A percentile compares a stretch with the other conserved stretches of the same genome.
Evolutionary conservation across 108 stramenopile species (phyloP).

Genomic region (Pseudonitzschia multistriata): DNA sequence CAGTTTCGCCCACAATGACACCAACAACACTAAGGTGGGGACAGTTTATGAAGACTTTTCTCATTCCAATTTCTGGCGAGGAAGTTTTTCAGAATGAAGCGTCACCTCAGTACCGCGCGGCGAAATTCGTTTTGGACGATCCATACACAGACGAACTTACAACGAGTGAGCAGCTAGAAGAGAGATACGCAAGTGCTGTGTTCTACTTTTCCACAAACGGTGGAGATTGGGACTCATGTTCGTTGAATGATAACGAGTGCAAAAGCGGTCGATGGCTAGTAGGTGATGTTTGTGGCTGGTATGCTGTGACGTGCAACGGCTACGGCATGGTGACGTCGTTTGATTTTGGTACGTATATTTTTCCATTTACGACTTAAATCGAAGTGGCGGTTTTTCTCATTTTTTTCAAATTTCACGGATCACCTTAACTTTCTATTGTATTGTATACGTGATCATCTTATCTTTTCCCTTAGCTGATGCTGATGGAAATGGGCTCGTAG

Average conservation of each 20-base stretch:
- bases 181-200: conserved; percentile 24
- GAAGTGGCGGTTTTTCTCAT: neutral
- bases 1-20: conserved; percentile 16
- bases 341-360: conserved; percentile 25
- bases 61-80: conserved; percentile 28
- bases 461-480: conserved; percentile 1
- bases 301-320: conserved; percentile 24
- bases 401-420: neutral
- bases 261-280: conserved; percentile 21
- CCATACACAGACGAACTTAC: conserved; percentile 18
- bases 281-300: conserved; percentile 31
- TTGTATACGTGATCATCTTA: neutral
- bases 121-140: conserved; percentile 25
- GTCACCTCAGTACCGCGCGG: conserved; percentile 32
- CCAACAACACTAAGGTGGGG: conserved; percentile 20
- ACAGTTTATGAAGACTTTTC: conserved; percentile 29
- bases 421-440: neutral
- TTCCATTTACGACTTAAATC: neutral
- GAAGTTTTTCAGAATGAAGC: conserved; percentile 31
- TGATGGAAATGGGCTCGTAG: conserved; percentile 15
- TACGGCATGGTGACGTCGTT: conserved; percentile 17
- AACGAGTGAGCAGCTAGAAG: conserved; percentile 8
- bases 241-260: conserved; percentile 20
- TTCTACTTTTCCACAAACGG: conserved; percentile 37
- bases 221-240: conserved; percentile 27